Evolutionary conservation across 129 eudicot species (phyloP), one percentile per base, ranked within the genome.

Genomic region (Chrysanthemum makinoi): DNA sequence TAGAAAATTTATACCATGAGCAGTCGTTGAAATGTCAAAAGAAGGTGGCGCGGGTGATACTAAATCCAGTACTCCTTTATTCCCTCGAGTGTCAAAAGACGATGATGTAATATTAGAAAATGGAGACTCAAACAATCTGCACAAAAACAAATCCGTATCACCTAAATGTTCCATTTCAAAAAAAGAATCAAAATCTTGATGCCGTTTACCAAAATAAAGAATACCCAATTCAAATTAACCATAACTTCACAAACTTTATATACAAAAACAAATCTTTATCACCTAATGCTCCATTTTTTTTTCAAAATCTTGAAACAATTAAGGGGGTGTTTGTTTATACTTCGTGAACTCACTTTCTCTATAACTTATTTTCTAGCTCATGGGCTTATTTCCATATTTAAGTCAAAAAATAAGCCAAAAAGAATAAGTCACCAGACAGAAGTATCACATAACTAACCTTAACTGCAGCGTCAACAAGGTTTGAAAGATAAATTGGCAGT

Each of bases 391-490:
- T 28, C 33, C 4, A 28, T 28, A 28, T 28, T 28, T 28, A 28
- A 28, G 33, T 28, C 39, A 33, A 33, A 33, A 33, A 33, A 33
- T 28, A 28, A 28, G 33, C 33, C 33, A 2, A 28, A 28, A 33
- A 3, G 24, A 22, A 22, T 22, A 22, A 60, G 57, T 19, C 50
- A 50, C 33, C 43, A 44, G 61, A 65, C 17, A 53, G 18, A 53
- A 49, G 68, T 30, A 67, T 18, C 54, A 63, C 0, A 52, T 57
- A 53, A 15, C 46, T 76, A 86, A 22, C 97, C 97, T 91, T 80
- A 51, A 88, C 89, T 49, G 84, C 96, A 68, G 81, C 14, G 59
- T 91, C 93, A 68, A 86, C 84, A 66, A 91, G 96, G 80, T 86
- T 72, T 74, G 69, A 86, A 28, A 86, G 87, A 19, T 51, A 44